Evolutionary conservation across 2,329 filamentous ascomycete species (phyloP).

Genomic region (Colletotrichum truncatum): DNA sequence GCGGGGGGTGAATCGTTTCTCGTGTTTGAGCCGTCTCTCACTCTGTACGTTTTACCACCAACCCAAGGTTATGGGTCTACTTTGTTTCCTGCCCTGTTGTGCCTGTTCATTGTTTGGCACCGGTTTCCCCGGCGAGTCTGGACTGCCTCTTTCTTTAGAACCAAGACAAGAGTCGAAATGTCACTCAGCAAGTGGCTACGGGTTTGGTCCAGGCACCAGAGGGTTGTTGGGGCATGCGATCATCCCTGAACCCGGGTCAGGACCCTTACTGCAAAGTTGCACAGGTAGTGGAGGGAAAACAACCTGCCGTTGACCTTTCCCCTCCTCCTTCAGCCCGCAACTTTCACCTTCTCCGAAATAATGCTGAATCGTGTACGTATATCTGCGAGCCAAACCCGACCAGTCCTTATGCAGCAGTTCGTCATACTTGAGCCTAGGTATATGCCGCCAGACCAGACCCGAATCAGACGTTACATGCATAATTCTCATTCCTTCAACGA

Average conservation of each 20-base stretch:
- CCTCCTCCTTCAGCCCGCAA: background rate
- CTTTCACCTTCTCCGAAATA: background rate
- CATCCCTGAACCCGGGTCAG: background rate
- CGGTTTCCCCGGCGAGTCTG: too few relatives aligned
- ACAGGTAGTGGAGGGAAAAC: background rate
- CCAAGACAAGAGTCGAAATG: too few relatives aligned
- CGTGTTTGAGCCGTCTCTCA: too few relatives aligned
- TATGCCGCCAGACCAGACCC: background rate
- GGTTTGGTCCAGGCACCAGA: background rate
- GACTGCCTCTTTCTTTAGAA: too few relatives aligned
- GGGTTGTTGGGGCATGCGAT: background rate
- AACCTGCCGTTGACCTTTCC: background rate
- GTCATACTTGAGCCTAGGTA: too few relatives aligned
- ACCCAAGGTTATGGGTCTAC: too few relatives aligned
- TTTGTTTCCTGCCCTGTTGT: too few relatives aligned
- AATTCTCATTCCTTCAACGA: background rate
- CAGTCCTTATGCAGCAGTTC: background rate
- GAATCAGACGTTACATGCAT: background rate
- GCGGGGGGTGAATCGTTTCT: too few relatives aligned
- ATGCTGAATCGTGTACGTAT: background rate
- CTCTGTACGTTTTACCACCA: too few relatives aligned
- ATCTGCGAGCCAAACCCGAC: too few relatives aligned
- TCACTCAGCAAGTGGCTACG: too few relatives aligned
- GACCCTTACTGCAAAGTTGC: background rate
- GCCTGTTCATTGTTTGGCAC: too few relatives aligned